These are phyloP conservation scores for Spiromastix sp. DNA, from an alignment of 2,329 filamentous ascomycete species.

Conservation along the genomic window DNA sequence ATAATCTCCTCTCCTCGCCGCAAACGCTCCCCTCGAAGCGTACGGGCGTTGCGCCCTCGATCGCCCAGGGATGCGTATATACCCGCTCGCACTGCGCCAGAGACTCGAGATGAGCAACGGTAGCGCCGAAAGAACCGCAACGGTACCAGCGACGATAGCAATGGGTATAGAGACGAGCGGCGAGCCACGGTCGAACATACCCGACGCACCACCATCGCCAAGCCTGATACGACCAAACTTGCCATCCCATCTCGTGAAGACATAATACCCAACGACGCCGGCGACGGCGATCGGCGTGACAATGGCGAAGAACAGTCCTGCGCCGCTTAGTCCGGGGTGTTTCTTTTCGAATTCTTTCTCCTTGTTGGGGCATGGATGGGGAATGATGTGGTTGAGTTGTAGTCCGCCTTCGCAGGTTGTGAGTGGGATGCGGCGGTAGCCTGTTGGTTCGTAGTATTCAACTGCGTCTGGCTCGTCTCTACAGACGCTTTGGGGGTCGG, in stretches of 20 bases:
- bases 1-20: conserved; percentile 78
- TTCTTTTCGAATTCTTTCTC: conserved; percentile 73
- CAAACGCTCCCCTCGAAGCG: conserved; percentile 81
- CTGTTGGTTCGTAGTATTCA: conserved; percentile 75
- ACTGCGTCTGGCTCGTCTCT: conserved; percentile 53
- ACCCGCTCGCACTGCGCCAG: conserved; percentile 53
- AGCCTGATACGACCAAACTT: conserved; percentile 90
- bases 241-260: conserved; percentile 73
- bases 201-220: conserved; percentile 49
- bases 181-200: conserved; percentile 56
- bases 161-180: conserved; percentile 77
- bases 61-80: conserved; percentile 34
- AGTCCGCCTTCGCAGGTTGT: conserved; percentile 72
- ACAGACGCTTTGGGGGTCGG: conserved; percentile 50
- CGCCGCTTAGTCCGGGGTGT: conserved; percentile 54
- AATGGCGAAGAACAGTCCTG: conserved; percentile 77
- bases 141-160: conserved; percentile 66
- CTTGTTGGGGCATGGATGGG: conserved; percentile 62
- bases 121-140: conserved; percentile 60
- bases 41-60: conserved; percentile 55
- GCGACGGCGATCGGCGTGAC: conserved; percentile 64
- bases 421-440: conserved; percentile 80
- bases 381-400: conserved; percentile 59
- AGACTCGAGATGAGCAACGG: conserved; percentile 64
- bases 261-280: conserved; percentile 66